Base-by-base conservation (phyloP, 179 eudicot species). In the Spergularia azorica region DNA sequence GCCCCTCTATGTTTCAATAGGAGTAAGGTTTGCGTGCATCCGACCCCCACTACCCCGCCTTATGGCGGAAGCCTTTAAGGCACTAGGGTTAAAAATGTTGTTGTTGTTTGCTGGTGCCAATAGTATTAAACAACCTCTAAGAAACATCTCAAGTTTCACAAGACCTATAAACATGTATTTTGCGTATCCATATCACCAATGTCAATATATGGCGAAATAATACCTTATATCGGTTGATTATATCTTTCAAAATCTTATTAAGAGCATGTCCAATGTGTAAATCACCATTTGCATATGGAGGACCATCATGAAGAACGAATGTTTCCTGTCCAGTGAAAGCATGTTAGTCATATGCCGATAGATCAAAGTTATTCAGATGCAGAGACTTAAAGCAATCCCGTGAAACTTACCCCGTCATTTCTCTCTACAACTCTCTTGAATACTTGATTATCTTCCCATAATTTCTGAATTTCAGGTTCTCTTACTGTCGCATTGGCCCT, bases 271-370 rank as follows among this genome's bases (percentile, higher is more conserved):
- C 99, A 80, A 94, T 92, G 85, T 94, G 98, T 81, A 94, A 83
- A 83, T 96, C 98, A 70, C 99, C 99, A 88, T 91, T 90, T 60
- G 96, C 97, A 84, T 94, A 96, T 55, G 98, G 98, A 72, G 97
- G 99, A 48, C 99, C 99, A 86, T 96, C 99, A 73, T 96, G 99
- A 81, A 96, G 98, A 74, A 90, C 82, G 63, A 94, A 96, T 80
- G 83, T 87, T 81, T 84, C 97, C 99, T 96, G 91, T 72, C 67
- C 82, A 36, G 18, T 10, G 69, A 20, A 61, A 67, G 50, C 63
- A 74, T 20, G 67, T 76, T 54, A 81, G 63, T 66, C 71, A 80
- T 32, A 72, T 74, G 4, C 16, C 64, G 10, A 41, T 17, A 58
- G 18, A 59, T 32, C 46, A 54, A 36, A 36, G 60, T 48, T 38